Evolutionary conservation across 352 stramenopile species (phyloP).

Genomic region (Blastocystis sp.): DNA sequence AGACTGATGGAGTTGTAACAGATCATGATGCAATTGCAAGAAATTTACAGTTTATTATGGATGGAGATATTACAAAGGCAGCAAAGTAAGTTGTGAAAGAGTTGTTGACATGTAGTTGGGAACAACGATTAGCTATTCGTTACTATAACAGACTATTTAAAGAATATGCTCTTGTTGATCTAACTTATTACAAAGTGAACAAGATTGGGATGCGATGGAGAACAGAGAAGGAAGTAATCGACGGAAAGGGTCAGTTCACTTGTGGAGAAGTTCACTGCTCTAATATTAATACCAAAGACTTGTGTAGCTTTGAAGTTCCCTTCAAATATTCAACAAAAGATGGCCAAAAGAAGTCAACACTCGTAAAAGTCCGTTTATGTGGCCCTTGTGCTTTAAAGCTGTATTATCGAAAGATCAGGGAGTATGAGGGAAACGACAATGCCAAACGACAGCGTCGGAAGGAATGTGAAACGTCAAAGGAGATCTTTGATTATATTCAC

Average conservation of each 20-base stretch:
- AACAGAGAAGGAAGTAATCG: conserved; percentile 78
- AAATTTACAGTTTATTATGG: conserved; percentile 62
- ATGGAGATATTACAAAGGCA: conserved; percentile 6
- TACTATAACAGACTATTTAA: conserved; percentile 81
- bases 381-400: conserved; percentile 76
- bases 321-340: conserved; percentile 78
- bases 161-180: conserved; percentile 80
- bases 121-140: conserved; percentile 78
- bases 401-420: conserved; percentile 71
- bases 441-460: neutral
- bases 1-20: neutral
- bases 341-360: conserved; percentile 74
- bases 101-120: conserved; percentile 71
- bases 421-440: neutral
- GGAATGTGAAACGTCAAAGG: neutral
- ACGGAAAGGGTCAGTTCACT: conserved; percentile 79
- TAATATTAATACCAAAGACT: conserved; percentile 49
- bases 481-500: conserved; percentile 51
- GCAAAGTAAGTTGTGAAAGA: neutral
- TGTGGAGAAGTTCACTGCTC: conserved; percentile 79
- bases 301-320: conserved; percentile 80
- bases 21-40: conserved; percentile 19
- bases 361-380: conserved; percentile 80
- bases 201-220: conserved; percentile 80
- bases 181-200: conserved; percentile 75